A percentile compares a stretch with the other conserved stretches of the same genome.
These are phyloP conservation scores for Acer saccharum DNA, from an alignment of 345 rosid genomes.

Conservation along the genomic window DNA sequence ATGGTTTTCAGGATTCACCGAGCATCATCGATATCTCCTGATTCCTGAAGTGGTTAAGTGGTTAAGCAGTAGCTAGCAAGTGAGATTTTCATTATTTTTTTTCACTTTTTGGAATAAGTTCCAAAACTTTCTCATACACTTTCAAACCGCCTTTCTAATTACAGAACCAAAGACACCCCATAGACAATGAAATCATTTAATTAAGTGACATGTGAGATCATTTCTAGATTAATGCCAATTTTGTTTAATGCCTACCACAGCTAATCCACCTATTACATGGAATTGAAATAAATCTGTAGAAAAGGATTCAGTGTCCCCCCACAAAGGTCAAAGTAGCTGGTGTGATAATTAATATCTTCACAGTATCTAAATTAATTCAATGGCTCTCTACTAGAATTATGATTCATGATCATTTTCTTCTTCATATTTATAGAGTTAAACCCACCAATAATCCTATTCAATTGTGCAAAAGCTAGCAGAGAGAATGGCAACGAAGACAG, in stretches of 20 bases:
- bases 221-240: not conserved
- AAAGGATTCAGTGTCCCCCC: not conserved
- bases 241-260: not conserved
- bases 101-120: not conserved
- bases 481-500: constrained; percentile 9
- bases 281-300: not conserved
- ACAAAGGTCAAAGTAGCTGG: constrained; percentile 4
- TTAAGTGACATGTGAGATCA: not conserved
- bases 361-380: not conserved
- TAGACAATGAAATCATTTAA: not conserved
- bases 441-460: not conserved
- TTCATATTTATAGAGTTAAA: not conserved
- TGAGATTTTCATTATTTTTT: not conserved
- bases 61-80: not conserved
- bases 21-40: not conserved
- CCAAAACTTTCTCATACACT: not conserved
- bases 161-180: not conserved
- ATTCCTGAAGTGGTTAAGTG: too few relatives aligned
- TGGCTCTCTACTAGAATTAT: not conserved
- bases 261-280: not conserved
- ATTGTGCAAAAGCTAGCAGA: not conserved
- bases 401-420: not conserved
- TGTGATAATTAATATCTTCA: constrained; percentile 5
- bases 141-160: not conserved
- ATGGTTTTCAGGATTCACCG: not conserved